Conservation (phyloP, 306 rosid species). For the Dryas octopetala region DNA sequence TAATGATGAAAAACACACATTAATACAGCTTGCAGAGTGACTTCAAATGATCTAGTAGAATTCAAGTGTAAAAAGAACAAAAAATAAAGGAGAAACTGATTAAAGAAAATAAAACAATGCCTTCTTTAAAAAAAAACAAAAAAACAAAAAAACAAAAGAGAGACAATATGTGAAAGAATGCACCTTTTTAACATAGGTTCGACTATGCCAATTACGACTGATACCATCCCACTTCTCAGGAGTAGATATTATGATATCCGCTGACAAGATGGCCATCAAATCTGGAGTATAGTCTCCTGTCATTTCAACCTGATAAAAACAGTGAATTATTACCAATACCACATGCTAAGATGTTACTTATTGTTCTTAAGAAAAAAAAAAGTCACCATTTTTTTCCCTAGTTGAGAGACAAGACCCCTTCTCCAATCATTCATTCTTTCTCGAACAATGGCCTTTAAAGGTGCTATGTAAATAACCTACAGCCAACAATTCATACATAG, state of each 20-base stretch:
- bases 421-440: conserved; percentile 98
- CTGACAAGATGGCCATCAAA: conserved; percentile 85
- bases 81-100: neutral
- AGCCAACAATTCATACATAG: conserved; percentile 17
- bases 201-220: conserved; percentile 98
- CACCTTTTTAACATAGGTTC: conserved; percentile 93
- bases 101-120: neutral
- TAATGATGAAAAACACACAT: conserved; percentile 33
- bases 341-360: conserved; percentile 4
- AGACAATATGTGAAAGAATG: conserved; percentile 1
- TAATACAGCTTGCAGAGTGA: conserved; percentile 5
- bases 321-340: conserved; percentile 25
- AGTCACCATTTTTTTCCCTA: conserved; percentile 78
- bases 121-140: neutral
- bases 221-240: conserved; percentile 99
- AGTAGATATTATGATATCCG: conserved; percentile 90
- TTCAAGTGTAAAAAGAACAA: conserved; percentile 11
- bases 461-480: conserved; percentile 97
- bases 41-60: conserved; percentile 25
- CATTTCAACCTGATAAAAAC: conserved; percentile 83
- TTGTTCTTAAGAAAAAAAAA: neutral
- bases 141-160: neutral
- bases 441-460: conserved; percentile 94
- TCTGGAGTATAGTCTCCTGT: conserved; percentile 98
- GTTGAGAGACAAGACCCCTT: conserved; percentile 75